Conservation (phyloP, 2,329 filamentous ascomycete species). For the Aureobasidium sp. region DNA sequence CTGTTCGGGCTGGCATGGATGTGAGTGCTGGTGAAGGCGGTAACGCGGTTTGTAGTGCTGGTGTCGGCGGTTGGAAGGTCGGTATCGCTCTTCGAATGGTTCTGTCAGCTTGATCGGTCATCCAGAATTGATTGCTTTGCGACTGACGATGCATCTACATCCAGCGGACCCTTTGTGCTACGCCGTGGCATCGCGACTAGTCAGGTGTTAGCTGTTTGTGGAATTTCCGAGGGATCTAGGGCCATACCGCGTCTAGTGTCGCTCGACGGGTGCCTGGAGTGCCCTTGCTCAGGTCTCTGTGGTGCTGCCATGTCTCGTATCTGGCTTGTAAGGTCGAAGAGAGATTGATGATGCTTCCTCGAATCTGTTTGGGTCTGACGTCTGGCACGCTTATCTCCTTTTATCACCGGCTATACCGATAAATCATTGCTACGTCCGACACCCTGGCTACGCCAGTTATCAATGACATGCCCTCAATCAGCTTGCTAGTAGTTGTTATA, state of each 20-base stretch:
- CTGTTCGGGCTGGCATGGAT: conserved; percentile 4
- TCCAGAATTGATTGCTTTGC: not conserved
- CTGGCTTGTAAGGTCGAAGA: not conserved
- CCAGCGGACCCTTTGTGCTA: conserved; percentile 71
- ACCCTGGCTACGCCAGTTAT: too few species aligned
- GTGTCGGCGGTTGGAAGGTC: not conserved
- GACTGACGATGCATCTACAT: conserved; percentile 61
- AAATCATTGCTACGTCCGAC: too few species aligned
- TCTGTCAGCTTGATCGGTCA: not conserved
- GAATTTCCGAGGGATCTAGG: not conserved
- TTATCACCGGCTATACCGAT: not conserved
- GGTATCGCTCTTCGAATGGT: not conserved
- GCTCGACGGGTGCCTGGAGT: not conserved
- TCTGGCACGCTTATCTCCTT: not conserved
- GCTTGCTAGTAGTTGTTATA: not conserved
- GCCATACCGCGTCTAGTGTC: conserved; percentile 1
- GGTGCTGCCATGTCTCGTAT: not conserved
- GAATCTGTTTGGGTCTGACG: not conserved
- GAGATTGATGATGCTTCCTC: not conserved
- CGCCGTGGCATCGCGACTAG: conserved; percentile 56
- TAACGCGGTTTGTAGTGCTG: conserved; percentile 23
- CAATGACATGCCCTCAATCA: not conserved
- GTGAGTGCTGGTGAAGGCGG: conserved; percentile 17
- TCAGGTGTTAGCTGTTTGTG: not conserved
- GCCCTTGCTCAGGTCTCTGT: conserved; percentile 1